Base-by-base conservation (phyloP, 805 yeast species). In the Saccharomycopsis sp. region DNA sequence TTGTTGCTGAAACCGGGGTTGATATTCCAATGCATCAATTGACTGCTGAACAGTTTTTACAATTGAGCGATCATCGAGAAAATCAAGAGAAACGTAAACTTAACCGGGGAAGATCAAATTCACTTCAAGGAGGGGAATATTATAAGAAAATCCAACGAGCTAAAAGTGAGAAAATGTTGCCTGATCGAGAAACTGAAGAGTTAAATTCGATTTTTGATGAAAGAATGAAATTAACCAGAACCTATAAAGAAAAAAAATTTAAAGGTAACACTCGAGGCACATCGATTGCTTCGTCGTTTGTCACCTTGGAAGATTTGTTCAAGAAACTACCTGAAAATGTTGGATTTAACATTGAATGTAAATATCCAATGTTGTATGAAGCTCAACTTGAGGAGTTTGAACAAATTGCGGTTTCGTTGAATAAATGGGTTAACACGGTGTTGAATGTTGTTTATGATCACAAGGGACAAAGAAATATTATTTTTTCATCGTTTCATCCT, bases 1-100 rank as follows among this genome's bases (percentile, higher is more conserved):
- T 86, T 35, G 96, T 90, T 40, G 95, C 96, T 2, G 97, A 90
- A 58, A 80, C 95, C 4, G 97, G 97, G 14, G 87, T 85, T 41
- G 97, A 90, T 64, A 82, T 89, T 40, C 97, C 97, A 3, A 89
- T 90, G 96, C 96, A 89, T 63, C 78, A 82, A 23, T 67, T 90
- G 57, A 89, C 97, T 0, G 68, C 80, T 20, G 97, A 90, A 59
- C 97, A 90, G 61, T 90, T 90, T 54, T 65, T 85, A 58, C 75
- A 77, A 23, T 70, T 62, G 56, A 70, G 69, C 41, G 64, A 62
- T 32, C 44, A 43, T 43, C n/a, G 40, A 4, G 43, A 35, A n/a
- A 37, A 38, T 29, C 38, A 43, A 23, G 44, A 36, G 27, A 40
- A 38, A 19, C 37, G 50, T 4, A 45, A 47, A 37, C 20, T 21